Percentiles rank a stretch among this genome's conserved stretches.
Conservation (phyloP, 352 stramenopile species). For the Globisporangium nodosum region DNA sequence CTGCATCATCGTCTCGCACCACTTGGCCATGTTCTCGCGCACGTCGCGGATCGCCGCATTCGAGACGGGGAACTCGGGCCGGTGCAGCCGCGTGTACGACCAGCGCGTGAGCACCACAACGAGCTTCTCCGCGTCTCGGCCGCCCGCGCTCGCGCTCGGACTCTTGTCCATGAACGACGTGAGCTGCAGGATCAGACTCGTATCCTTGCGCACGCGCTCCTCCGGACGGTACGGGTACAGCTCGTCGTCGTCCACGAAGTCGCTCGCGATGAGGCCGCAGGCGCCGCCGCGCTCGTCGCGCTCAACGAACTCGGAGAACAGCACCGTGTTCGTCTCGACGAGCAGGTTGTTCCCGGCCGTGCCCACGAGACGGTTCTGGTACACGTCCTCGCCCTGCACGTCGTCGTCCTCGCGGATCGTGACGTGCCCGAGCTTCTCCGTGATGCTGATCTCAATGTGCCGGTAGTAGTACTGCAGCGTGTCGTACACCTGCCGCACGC, state of each 20-base stretch:
- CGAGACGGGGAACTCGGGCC: conserved; percentile 19
- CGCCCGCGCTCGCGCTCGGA: background rate
- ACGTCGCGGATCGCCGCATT: background rate
- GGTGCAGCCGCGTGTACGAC: conserved; percentile 27
- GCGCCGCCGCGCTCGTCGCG: conserved; percentile 14
- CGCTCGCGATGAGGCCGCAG: conserved; percentile 21
- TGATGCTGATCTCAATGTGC: conserved; percentile 48
- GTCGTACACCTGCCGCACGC: conserved; percentile 32
- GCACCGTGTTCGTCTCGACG: conserved; percentile 31
- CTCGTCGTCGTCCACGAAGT: conserved; percentile 37
- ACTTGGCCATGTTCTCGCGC: conserved; percentile 1
- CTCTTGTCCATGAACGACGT: conserved; percentile 10
- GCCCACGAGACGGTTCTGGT: conserved; percentile 28
- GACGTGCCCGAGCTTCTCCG: conserved; percentile 32
- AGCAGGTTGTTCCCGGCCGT: conserved; percentile 13
- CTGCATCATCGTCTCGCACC: background rate
- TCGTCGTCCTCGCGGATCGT: conserved; percentile 41
- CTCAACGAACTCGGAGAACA: conserved; percentile 30
- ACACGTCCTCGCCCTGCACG: conserved; percentile 17
- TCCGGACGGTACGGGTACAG: conserved; percentile 32
- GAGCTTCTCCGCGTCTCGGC: conserved; percentile 17
- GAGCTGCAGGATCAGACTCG: conserved; percentile 22
- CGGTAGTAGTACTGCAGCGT: conserved; percentile 23
- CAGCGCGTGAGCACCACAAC: conserved; percentile 40
- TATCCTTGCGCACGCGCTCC: conserved; percentile 36